Base-by-base conservation (phyloP, 352 stramenopile genomes). In the Pythium brachiatum region DNA sequence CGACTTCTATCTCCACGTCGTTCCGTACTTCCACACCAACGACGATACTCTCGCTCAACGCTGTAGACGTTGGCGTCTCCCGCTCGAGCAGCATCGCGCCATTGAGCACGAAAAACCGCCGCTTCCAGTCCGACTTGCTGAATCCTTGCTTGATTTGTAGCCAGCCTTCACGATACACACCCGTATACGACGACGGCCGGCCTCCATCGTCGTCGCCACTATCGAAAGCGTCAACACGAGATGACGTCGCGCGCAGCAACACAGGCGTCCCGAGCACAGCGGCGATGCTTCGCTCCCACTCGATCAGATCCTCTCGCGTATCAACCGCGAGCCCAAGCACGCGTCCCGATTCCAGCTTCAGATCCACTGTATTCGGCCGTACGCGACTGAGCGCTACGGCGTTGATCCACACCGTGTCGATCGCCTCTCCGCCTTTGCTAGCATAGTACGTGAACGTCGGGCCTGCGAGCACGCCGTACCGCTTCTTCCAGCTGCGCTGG, bases 31-130 rank as follows among this genome's bases (percentile, higher is more conserved):
- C 66, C 11, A 89, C 79, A 47, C 84, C 74, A 1, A 83, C 61
- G 12, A 92, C 72, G 32, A 74, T 63, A 13, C 85, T 66, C 21
- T 83, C 73, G 7, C 74, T 75, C 1, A 75, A 81, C 3, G 79
- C 50, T n/a, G 74, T 62, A n/a, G 83, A 73, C 26, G 74, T 72
- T 0, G 82, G 79, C 1, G 65, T 63, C 27, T 91, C 77, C 8
- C 81, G 81, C 50, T 92, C 86, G 64, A 86, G 72, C 16, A 94
- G 61, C 67, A 79, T 81, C 0, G 74, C 64, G 25, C 83, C 79
- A 15, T 73, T 68, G 7, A 92, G 64, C 23, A 78, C 71, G 60
- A 92, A 87, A 55, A 87, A 92, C 2, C 79, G 72, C 41, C 75
- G 70, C 39, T 81, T 80, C 82, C 82, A 92, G n/a, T 75, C 60